phyloP scores from a whole-genome alignment of 768 basidiomycete species.

The Pholiota microspora region DNA sequence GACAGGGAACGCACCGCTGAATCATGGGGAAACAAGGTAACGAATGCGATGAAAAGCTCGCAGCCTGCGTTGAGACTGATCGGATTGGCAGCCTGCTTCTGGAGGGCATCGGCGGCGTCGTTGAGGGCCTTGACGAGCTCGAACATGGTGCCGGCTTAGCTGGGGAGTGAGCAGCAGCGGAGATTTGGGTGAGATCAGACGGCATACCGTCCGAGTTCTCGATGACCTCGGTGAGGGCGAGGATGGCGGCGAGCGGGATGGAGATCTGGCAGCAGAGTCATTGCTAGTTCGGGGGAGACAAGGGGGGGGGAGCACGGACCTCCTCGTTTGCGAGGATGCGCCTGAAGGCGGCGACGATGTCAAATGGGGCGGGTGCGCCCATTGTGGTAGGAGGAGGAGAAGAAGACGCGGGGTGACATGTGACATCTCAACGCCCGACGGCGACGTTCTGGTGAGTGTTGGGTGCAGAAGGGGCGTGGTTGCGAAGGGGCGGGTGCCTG shows the following conservation, averaged over 20 bases:
- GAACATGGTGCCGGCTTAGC: conserved; percentile 83
- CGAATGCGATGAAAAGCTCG: conserved; percentile 88
- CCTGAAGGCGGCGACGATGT: conserved; percentile 52
- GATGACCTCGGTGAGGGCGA: conserved; percentile 80
- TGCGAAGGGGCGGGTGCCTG: conserved; percentile 13
- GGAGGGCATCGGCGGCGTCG: conserved; percentile 66
- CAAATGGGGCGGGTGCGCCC: conserved; percentile 23
- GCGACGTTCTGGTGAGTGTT: too few relatives aligned
- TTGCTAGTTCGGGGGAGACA: too few relatives aligned
- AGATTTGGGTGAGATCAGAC: conserved; percentile 2
- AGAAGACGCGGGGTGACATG: conserved; percentile 14
- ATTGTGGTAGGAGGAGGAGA: conserved; percentile 14
- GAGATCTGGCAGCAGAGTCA: conserved; percentile 52
- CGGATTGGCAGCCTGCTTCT: conserved; percentile 64
- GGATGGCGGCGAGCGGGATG: conserved; percentile 84
- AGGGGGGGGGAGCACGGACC: conserved; percentile 37
- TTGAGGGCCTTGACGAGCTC: conserved; percentile 87
- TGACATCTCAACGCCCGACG: too few relatives aligned
- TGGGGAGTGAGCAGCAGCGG: conserved; percentile 11
- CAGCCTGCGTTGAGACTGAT: conserved; percentile 88
- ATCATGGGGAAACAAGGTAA: conserved; percentile 81
- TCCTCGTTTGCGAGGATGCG: conserved; percentile 61
- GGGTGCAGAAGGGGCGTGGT: conserved; percentile 6
- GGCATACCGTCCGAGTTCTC: conserved; percentile 71
- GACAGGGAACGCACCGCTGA: conserved; percentile 56